Evolutionary conservation across 257 asterid genomes (phyloP), one percentile per base, ranked within the genome.

Genomic region (Mitragyna speciosa): DNA sequence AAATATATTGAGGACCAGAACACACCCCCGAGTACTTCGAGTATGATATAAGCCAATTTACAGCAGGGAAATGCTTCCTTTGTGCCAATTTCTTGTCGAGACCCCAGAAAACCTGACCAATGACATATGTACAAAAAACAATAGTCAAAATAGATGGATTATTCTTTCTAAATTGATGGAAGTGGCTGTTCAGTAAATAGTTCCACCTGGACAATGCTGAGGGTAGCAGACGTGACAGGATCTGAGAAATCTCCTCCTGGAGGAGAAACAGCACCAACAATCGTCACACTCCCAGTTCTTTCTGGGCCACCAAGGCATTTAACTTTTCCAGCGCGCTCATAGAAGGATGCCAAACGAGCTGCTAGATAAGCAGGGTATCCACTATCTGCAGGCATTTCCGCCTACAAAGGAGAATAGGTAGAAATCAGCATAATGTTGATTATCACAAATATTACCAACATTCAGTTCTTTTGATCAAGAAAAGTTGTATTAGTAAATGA

Each of bases 231-330:
- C 63, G 99, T 96, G 81, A 96, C 99, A 82, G 99, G 99, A 85
- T 96, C 99, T 30, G 99, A 96, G 83, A 96, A 96, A 89, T 96
- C 98, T 83, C 99, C 99, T 79, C 99, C 99, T 0, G 99, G 99
- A 77, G 99, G 99, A 84, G 99, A 96, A 84, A 96, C 99, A 43
- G 99, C 99, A 81, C 99, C 99, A 75, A 96, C 99, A 81, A 96
- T 96, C 31, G 99, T 96, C 76, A 96, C 99, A 87, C 99, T 96
- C 68, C 99, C 99, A 74, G 89, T 92, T 87, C 99, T 91, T 85
- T 96, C 99, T 49, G 99, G 99, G 73, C 97, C 95, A 86, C 99
- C 99, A 70, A 96, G 98, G 80, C 99, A 96, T 86, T 92, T 90
- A 76, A 96, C 99, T 88, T 96, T 96, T 70, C 99, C 99, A 85